Evolutionary conservation across 208 protist genomes (phyloP), one percentile per base, ranked within the genome.

Genomic region (Acanthamoeba sp.): DNA sequence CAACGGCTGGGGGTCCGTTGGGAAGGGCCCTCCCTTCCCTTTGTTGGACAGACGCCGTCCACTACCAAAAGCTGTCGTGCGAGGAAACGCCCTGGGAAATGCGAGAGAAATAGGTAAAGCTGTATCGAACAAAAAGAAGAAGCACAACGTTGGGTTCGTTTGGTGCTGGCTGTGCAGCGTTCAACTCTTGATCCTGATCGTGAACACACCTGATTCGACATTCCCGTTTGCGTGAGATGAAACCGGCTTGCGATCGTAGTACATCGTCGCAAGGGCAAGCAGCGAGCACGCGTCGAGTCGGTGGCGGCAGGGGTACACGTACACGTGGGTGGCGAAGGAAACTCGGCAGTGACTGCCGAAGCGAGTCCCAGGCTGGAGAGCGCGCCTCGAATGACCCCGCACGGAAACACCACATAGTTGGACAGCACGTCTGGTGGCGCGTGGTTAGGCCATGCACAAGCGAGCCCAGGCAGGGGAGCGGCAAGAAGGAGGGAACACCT

Each of bases 381-480:
- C 2, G 85, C 85, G 20, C 85, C 85, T 20, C 85, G 48, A 18
- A 91, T 91, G 20, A 91, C 34, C 6, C 85, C 85, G 55, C 85
- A 91, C 38, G 85, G 85, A 91, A 91, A 91, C 34, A 52, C 59
- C 6, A 91, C 59, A 24, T 91, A 91, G 85, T 64, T 64, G 50
- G 85, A 40, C 32, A 52, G 27, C 16, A 91, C 38, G 24, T 91
- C 85, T 88, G 7, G 14, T 45, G 27, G n/a, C n/a, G n/a, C n/a
- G n/a, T n/a, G n/a, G n/a, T n/a, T n/a, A n/a, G n/a, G n/a, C n/a
- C n/a, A n/a, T 82, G 71, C 71, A 34, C 71, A 9, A 40, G 1
- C 71, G 29, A 10, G 71, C 34, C 27, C 1, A 34, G 5, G 27
- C 24, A 78, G 69, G 27, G 20, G 2, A 7, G 45, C 20, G 7